Evolutionary conservation across 108 stramenopile species (phyloP).

Genomic region (Asterionellopsis glacialis): DNA sequence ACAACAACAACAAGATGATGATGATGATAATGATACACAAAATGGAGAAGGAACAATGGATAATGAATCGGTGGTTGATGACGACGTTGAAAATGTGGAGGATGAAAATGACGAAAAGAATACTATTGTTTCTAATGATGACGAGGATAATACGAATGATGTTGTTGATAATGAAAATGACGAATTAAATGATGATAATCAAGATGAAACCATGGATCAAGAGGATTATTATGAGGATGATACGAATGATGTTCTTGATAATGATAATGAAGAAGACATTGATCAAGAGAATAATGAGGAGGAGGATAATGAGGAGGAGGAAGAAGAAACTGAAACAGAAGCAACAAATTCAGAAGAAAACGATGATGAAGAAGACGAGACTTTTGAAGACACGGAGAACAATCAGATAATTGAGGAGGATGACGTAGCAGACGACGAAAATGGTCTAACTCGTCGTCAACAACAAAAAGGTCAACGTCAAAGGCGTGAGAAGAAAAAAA

Average conservation of each 20-base stretch:
- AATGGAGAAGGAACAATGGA: not conserved
- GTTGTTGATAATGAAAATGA: not conserved
- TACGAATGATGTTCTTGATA: not conserved
- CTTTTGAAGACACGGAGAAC: not conserved
- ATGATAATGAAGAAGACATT: not conserved
- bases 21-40: too few relatives aligned
- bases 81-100: too few relatives aligned
- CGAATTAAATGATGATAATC: not conserved
- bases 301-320: too few relatives aligned
- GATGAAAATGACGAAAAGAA: not conserved
- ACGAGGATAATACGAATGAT: not conserved
- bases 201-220: not conserved
- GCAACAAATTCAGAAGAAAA: not conserved
- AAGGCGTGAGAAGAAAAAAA: too few relatives aligned
- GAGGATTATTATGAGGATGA: not conserved
- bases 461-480: not conserved
- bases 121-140: not conserved
- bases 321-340: not conserved
- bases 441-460: not conserved
- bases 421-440: not conserved
- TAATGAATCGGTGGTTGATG: not conserved
- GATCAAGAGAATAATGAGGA: not conserved
- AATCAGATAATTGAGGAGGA: not conserved
- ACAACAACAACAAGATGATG: not conserved
- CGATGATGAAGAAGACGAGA: not conserved